These are phyloP conservation scores for Cunninghamia lanceolata DNA, from an alignment of 75 land plant genomes.

Conservation along the genomic window DNA sequence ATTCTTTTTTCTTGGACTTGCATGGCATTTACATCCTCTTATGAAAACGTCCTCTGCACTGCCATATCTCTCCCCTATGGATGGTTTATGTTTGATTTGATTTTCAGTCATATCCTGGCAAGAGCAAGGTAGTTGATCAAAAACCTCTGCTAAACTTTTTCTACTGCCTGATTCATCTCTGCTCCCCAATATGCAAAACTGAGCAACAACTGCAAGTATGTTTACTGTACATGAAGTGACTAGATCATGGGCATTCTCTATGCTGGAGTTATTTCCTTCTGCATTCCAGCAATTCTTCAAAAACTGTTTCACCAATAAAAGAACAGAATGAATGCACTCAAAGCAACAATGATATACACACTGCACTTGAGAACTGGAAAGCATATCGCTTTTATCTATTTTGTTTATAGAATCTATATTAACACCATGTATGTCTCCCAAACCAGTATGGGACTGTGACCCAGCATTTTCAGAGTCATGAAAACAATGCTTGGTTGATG, in stretches of 20 bases:
- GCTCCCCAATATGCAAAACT: conserved; percentile 6
- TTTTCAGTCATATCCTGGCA: conserved; percentile 11
- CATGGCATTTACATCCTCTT: conserved; percentile 31
- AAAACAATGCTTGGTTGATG: conserved; percentile 1
- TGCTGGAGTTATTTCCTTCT: conserved; percentile 11
- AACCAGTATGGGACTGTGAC: background rate
- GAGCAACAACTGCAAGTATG: conserved; percentile 31
- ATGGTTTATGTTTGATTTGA: background rate
- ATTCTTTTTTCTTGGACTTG: background rate
- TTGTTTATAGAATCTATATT: conserved; percentile 2
- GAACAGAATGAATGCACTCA: conserved; percentile 30
- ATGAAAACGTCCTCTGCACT: background rate
- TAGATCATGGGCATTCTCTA: conserved; percentile 52
- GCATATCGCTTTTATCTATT: background rate
- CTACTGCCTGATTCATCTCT: background rate
- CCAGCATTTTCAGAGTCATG: background rate
- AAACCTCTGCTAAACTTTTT: background rate
- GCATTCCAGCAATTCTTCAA: conserved; percentile 26
- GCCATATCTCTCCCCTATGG: conserved; percentile 7
- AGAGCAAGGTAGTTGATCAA: conserved; percentile 3
- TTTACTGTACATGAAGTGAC: conserved; percentile 38
- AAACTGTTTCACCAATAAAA: conserved; percentile 18
- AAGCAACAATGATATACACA: conserved; percentile 47
- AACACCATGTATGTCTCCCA: background rate
- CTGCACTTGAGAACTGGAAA: background rate